phyloP scores from a whole-genome alignment of 768 basidiomycete genomes.

The Candolleomyces eurysporus region DNA sequence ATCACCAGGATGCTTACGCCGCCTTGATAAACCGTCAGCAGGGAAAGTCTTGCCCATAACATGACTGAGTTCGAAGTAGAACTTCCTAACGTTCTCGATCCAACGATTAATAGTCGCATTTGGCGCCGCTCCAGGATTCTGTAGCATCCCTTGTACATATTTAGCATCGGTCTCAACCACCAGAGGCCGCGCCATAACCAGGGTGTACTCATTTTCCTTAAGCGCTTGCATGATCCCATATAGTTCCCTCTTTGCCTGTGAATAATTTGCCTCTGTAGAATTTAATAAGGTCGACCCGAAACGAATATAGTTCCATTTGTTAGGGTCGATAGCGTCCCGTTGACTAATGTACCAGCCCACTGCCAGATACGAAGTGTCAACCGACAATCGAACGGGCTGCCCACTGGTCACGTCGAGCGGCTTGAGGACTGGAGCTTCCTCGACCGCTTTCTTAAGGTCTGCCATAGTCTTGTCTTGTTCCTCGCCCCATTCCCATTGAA shows the following conservation, averaged over 20 bases:
- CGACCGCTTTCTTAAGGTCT: conserved; percentile 23
- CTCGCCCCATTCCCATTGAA: conserved; percentile 26
- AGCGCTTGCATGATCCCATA: too few species aligned
- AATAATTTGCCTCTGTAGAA: conserved; percentile 21
- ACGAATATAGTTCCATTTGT: conserved; percentile 17
- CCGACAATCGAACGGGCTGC: conserved; percentile 28
- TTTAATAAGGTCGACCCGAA: conserved; percentile 12
- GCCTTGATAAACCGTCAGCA: conserved; percentile 19
- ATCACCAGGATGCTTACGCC: background rate
- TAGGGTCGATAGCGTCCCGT: conserved; percentile 11
- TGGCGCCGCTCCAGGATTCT: conserved; percentile 8
- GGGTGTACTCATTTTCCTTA: too few species aligned
- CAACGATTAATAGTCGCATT: conserved; percentile 14
- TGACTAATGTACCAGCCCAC: conserved; percentile 35
- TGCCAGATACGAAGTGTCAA: conserved; percentile 33
- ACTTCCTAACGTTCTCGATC: conserved; percentile 9
- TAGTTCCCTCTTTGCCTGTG: too few species aligned
- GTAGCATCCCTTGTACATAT: too few species aligned
- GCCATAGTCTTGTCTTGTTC: conserved; percentile 21
- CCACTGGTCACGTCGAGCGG: conserved; percentile 30
- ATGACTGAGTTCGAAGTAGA: conserved; percentile 9
- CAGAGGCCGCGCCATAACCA: too few species aligned
- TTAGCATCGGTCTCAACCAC: too few species aligned
- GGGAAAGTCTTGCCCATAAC: too few species aligned
- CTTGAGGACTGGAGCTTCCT: conserved; percentile 18